Evolutionary conservation across 129 eudicot genomes (phyloP).

Genomic region (Arctium lappa): DNA sequence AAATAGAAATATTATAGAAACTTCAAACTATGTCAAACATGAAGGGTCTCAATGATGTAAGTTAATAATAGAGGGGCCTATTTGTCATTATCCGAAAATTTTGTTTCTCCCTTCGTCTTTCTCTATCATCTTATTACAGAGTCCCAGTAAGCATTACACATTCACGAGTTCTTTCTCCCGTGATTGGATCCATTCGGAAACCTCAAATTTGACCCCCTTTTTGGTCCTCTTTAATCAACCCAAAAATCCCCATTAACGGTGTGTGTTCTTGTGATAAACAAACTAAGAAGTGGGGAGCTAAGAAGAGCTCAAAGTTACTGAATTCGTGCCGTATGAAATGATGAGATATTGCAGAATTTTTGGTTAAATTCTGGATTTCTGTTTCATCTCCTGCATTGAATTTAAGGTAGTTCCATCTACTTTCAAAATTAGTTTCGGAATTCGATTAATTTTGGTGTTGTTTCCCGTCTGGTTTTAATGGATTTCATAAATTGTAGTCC

Average conservation of each 20-base stretch:
- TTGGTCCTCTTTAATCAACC: not conserved
- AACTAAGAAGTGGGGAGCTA: not conserved
- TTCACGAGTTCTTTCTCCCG: conserved; percentile 13
- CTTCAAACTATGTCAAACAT: not conserved
- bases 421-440: not conserved
- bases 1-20: not conserved
- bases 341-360: not conserved
- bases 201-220: conserved; percentile 5
- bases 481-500: conserved; percentile 6
- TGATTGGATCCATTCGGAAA: conserved; percentile 16
- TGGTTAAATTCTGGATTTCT: conserved; percentile 7
- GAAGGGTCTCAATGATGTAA: not conserved
- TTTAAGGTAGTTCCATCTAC: conserved; percentile 1
- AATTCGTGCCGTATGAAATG: not conserved
- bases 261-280: not conserved
- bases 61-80: not conserved
- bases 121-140: conserved; percentile 9
- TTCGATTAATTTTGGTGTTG: conserved; percentile 2
- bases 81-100: not conserved
- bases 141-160: conserved; percentile 9
- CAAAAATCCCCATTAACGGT: not conserved
- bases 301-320: conserved; percentile 5
- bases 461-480: conserved; percentile 21
- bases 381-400: not conserved
- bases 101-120: conserved; percentile 5